Evolutionary conservation across 805 yeast species (phyloP).

Genomic region (Phaffomyces antillensis): DNA sequence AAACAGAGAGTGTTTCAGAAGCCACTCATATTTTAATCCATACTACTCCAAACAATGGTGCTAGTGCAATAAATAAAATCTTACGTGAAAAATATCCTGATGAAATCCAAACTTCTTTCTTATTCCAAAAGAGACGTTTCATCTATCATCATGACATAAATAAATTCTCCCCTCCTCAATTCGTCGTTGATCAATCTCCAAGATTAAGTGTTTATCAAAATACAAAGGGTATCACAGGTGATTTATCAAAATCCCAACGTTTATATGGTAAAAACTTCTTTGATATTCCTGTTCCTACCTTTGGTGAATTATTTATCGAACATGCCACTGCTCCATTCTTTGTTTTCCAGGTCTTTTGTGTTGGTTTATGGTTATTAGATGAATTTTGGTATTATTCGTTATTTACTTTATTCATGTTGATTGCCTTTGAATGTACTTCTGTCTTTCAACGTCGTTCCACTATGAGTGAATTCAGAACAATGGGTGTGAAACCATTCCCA

Average conservation of each 20-base stretch:
- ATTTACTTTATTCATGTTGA: slow-evolving; percentile 85
- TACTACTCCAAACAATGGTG: slow-evolving; percentile 82
- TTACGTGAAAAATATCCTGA: slow-evolving; percentile 48
- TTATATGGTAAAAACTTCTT: slow-evolving; percentile 80
- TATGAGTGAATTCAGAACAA: slow-evolving; percentile 89
- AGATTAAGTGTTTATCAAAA: slow-evolving; percentile 49
- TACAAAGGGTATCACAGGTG: slow-evolving; percentile 49
- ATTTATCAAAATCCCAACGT: slow-evolving; percentile 41
- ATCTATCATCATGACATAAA: slow-evolving; percentile 49
- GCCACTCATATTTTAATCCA: slow-evolving; percentile 70
- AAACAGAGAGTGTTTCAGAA: slow-evolving; percentile 44
- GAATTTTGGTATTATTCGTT: slow-evolving; percentile 95
- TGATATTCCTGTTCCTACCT: slow-evolving; percentile 93
- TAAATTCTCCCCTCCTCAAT: slow-evolving; percentile 75
- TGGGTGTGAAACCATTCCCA: slow-evolving; percentile 92
- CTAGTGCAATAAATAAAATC: slow-evolving; percentile 70
- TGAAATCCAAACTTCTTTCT: slow-evolving; percentile 59
- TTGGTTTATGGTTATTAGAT: slow-evolving; percentile 92
- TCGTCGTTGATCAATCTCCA: slow-evolving; percentile 52
- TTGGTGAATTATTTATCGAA: slow-evolving; percentile 84
- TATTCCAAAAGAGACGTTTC: slow-evolving; percentile 89
- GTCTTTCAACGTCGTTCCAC: slow-evolving; percentile 95
- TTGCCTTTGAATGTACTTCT: slow-evolving; percentile 88
- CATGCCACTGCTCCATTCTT: slow-evolving; percentile 98
- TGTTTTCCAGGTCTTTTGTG: slow-evolving; percentile 93